Conservation (phyloP, 176 grass and related monocot genomes). For the Aegilops longissima region DNA sequence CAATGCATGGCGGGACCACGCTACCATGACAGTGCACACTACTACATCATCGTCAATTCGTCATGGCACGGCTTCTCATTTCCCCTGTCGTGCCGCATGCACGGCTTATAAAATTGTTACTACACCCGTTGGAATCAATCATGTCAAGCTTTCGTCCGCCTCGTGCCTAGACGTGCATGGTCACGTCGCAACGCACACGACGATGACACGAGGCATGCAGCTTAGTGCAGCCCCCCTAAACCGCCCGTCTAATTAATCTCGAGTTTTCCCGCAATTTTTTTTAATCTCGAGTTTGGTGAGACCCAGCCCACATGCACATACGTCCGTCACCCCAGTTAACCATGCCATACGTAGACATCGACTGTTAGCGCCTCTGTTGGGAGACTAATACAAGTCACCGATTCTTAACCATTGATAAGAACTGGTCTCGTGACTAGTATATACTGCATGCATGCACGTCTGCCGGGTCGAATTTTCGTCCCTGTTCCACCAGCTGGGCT, state of each 20-base stretch:
- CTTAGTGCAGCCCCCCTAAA: not conserved
- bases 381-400: not conserved
- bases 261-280: no score
- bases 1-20: conserved; percentile 23
- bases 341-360: not conserved
- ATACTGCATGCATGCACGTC: not conserved
- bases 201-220: not conserved
- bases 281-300: not conserved
- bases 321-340: not conserved
- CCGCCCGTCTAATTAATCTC: not conserved
- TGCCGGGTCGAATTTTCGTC: not conserved
- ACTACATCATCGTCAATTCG: not conserved
- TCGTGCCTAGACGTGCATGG: conserved; percentile 24
- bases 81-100: not conserved
- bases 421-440: not conserved
- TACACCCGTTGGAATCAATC: not conserved
- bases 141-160: not conserved
- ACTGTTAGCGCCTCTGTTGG: not conserved
- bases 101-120: not conserved
- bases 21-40: conserved; percentile 4
- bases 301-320: not conserved
- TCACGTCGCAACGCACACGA: conserved; percentile 19
- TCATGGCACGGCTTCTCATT: not conserved
- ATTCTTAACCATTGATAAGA: not conserved
- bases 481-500: not conserved